Evolutionary conservation across 1,139 yeast species (phyloP), one percentile per base, ranked within the genome.

Genomic region (Meyerozyma carpophila): DNA sequence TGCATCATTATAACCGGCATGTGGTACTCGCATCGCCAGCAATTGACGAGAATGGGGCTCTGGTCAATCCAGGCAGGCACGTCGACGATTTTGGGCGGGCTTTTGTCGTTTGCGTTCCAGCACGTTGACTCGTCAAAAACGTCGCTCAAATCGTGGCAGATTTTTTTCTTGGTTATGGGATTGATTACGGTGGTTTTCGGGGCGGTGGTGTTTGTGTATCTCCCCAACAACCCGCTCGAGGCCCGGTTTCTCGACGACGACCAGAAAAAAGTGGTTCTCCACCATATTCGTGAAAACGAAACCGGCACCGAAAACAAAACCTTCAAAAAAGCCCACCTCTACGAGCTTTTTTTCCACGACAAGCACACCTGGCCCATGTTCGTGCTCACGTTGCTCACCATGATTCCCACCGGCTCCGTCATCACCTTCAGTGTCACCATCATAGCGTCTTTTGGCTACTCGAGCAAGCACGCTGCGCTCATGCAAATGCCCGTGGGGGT

Each of bases 201-300:
- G 1, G 40, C 61, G 1, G 39, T 58, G 11, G 61, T 65, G 1
- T 44, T 60, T 2, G 32, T 53, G 20, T 40, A 41, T 25, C 44
- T 57, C 24, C 79, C 81, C 8, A 74, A 76, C 49, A 66, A 66
- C 21, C 78, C 79, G 11, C 62, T 65, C 3, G 51, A 62, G 16
- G 72, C 77, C 20, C 58, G 57, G 37, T 72, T 71, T 49, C 55
- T 73, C 39, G 57, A 55, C 41, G 70, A 63, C 14, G 63, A 67
- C 21, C 79, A 76, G 50, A 64, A 57, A 43, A 43, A 55, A 1
- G 50, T 61, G 14, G 56, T 55, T 6, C 31, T 57, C 13, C 47
- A 50, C 8, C 47, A 47, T 38, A 50, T 57, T 31, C 43, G 56
- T 6, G 41, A 38, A 5, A 56, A 57, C 41, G 53, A 54, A 29